Evolutionary conservation across 306 rosid species (phyloP).

Genomic region (Heteromeles arbutifolia): DNA sequence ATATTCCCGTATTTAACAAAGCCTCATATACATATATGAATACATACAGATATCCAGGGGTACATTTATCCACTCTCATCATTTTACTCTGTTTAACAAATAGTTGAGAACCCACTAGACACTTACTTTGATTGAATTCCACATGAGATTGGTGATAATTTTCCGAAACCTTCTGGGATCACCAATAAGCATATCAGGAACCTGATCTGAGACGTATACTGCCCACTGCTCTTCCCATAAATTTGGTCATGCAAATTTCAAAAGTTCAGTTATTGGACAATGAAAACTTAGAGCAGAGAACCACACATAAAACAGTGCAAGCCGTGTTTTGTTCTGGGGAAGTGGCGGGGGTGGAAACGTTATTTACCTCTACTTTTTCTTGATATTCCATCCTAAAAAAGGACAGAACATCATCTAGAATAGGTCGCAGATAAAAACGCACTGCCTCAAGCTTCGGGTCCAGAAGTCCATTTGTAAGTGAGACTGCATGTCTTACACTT

Average conservation of each 20-base stretch:
- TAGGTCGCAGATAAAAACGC: slow-evolving; percentile 57
- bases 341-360: neutral
- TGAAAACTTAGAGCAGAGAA: slow-evolving; percentile 3
- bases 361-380: slow-evolving; percentile 81
- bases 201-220: slow-evolving; percentile 70
- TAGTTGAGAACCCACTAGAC: neutral
- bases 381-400: slow-evolving; percentile 82
- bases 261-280: slow-evolving; percentile 14
- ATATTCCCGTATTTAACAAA: neutral
- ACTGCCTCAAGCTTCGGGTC: slow-evolving; percentile 95
- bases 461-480: slow-evolving; percentile 86
- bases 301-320: neutral
- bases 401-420: slow-evolving; percentile 87
- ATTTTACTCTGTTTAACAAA: neutral
- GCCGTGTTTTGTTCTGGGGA: neutral
- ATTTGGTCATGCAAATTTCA: slow-evolving; percentile 19
- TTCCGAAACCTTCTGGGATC: slow-evolving; percentile 86
- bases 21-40: slow-evolving; percentile 1
- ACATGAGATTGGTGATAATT: slow-evolving; percentile 78
- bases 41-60: no score
- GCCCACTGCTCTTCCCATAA: slow-evolving; percentile 51
- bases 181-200: slow-evolving; percentile 72
- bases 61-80: no score
- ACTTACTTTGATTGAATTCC: slow-evolving; percentile 74
- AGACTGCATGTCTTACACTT: slow-evolving; percentile 83